phyloP scores from a whole-genome alignment of 108 stramenopile species.

The Pseudonitzschia multiseries region DNA sequence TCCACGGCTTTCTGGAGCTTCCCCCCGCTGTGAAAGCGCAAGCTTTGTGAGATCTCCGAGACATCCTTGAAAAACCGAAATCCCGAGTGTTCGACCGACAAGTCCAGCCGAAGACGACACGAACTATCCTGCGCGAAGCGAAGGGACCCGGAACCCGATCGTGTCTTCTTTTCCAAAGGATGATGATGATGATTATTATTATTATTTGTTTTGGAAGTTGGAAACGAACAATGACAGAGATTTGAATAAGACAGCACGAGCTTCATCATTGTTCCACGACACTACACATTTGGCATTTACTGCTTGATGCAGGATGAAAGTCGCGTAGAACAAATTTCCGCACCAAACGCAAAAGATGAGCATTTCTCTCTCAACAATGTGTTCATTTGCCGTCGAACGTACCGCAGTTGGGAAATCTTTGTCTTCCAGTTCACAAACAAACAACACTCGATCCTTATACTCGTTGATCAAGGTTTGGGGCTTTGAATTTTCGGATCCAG shows the following conservation, averaged over 20 bases:
- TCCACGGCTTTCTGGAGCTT: conserved; percentile 58
- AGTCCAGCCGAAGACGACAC: conserved; percentile 37
- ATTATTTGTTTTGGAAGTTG: too few species aligned
- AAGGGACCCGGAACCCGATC: background rate
- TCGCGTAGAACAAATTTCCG: too few species aligned
- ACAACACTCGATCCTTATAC: conserved; percentile 58
- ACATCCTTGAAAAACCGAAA: conserved; percentile 71
- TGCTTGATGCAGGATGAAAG: too few species aligned
- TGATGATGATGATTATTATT: too few species aligned
- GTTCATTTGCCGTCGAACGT: background rate
- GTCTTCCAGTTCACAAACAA: conserved; percentile 48
- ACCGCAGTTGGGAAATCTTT: conserved; percentile 44
- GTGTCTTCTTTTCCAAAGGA: background rate
- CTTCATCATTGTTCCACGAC: too few species aligned
- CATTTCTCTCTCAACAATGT: background rate
- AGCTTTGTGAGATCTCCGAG: conserved; percentile 26
- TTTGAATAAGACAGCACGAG: too few species aligned
- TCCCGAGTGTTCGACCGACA: conserved; percentile 81
- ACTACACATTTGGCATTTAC: too few species aligned
- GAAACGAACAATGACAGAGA: too few species aligned
- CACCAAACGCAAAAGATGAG: too few species aligned
- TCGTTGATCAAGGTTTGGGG: conserved; percentile 26
- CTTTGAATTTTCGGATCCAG: background rate
- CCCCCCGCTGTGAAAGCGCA: conserved; percentile 69
- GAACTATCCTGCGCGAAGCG: background rate